Percentiles rank a stretch among this genome's conserved stretches.
Evolutionary conservation across 164 flowering plant genomes (phyloP).

Genomic region (Nymphaea thermarum): DNA sequence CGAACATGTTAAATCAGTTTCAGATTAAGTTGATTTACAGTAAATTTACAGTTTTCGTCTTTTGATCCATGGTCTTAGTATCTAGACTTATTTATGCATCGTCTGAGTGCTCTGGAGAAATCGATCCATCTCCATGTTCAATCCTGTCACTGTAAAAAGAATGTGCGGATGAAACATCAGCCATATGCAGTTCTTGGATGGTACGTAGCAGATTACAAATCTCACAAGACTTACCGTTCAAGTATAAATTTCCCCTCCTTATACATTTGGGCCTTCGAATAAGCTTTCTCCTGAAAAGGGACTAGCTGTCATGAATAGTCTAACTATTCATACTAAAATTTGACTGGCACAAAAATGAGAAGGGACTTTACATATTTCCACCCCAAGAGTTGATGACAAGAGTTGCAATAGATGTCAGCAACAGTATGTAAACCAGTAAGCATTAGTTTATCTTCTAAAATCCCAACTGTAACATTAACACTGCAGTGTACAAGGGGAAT

Average conservation of each 20-base stretch:
- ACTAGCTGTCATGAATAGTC: not conserved
- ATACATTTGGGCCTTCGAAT: not conserved
- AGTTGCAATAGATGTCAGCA: conserved; percentile 2
- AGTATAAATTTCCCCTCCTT: conserved; percentile 2
- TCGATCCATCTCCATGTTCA: not conserved
- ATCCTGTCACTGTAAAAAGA: not conserved
- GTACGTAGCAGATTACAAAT: not conserved
- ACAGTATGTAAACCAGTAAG: not conserved
- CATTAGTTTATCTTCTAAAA: not conserved
- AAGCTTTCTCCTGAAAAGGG: not conserved
- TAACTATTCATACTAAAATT: no score
- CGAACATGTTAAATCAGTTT: not conserved
- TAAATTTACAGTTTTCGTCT: not conserved
- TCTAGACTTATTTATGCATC: not conserved
- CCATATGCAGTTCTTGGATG: not conserved
- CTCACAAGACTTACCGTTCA: not conserved
- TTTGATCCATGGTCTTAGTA: not conserved
- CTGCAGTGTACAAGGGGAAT: not conserved
- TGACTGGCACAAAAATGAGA: not conserved
- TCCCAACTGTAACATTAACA: not conserved
- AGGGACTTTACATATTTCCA: conserved; percentile 3
- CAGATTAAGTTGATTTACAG: not conserved
- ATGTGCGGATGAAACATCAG: not conserved
- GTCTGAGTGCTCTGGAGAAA: not conserved
- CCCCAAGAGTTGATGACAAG: not conserved